Conservation (phyloP, 2,329 filamentous ascomycete species). For the Plectosphaerella sp. region DNA sequence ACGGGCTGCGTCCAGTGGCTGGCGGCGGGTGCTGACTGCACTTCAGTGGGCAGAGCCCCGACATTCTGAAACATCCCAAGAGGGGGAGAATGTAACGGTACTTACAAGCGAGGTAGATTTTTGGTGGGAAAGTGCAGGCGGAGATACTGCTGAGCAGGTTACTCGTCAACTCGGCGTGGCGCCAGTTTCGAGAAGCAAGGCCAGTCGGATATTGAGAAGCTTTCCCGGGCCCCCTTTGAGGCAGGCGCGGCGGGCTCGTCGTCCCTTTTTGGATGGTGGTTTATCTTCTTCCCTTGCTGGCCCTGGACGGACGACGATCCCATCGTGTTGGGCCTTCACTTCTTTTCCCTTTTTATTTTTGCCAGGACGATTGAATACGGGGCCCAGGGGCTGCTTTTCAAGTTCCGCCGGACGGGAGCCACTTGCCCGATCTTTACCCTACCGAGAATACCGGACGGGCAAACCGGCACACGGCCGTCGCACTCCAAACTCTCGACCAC, state of each 20-base stretch:
- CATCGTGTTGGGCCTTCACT: no score
- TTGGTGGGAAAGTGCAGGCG: not conserved
- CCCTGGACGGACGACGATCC: no score
- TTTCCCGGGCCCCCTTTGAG: not conserved
- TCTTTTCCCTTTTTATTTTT: no score
- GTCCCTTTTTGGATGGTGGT: not conserved
- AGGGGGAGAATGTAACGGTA: not conserved
- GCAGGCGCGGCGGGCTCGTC: not conserved
- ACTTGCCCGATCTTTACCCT: no score
- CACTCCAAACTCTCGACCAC: no score
- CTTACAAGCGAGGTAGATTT: not conserved
- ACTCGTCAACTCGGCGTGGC: not conserved
- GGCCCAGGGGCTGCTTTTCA: not conserved
- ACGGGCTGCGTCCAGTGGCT: not conserved
- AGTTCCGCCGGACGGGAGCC: no score
- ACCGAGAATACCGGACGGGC: no score
- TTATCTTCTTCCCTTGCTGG: not conserved
- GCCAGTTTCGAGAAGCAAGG: no score
- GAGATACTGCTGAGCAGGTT: not conserved
- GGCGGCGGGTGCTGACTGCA: not conserved
- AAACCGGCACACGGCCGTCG: no score
- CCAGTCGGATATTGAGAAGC: not conserved
- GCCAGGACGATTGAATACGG: not conserved
- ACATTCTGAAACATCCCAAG: constrained; percentile 2
- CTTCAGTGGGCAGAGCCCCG: not conserved